Base-by-base conservation (phyloP, 495 filamentous ascomycete genomes). In the Durotheca rogersii region DNA sequence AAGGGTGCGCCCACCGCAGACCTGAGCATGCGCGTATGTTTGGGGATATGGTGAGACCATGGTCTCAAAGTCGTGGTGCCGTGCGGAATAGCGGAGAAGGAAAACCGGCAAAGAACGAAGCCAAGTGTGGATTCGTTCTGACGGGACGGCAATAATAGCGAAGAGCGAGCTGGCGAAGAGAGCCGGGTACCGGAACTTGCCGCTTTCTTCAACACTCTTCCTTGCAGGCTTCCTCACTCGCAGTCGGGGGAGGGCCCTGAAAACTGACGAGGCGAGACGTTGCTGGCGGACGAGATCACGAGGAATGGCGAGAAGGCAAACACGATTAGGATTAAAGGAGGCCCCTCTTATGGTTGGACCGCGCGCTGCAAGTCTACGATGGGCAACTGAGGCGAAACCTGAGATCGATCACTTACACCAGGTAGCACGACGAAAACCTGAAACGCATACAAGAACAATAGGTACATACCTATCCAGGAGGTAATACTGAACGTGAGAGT, bases 1-100 rank as follows among this genome's bases (percentile, higher is more conserved):
- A 59, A 59, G 56, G 50, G 56, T 59, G 49, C 50, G 40, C n/a
- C n/a, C n/a, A n/a, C n/a, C n/a, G n/a, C n/a, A n/a, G n/a, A n/a
- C n/a, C n/a, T n/a, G n/a, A n/a, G n/a, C n/a, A n/a, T n/a, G n/a
- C n/a, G n/a, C n/a, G n/a, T n/a, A n/a, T n/a, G n/a, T n/a, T n/a
- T n/a, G n/a, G n/a, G n/a, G n/a, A 42, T 59, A 53, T 34, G 46
- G 54, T 54, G 50, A 59, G 56, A 59, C 56, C 25, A 25, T 47
- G 21, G 55, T 53, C 55, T 53, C 18, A 30, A 44, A 45, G 19
- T 47, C 29, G 23, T 33, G 29, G 16, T 29, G n/a, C 7, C 7
- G 23, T 9, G 23, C 9, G 23, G 9, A 27, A 27, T 4, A 27
- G 23, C 4, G 23, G 23, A 27, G 23, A 9, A 27, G 23, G 9